These are phyloP conservation scores for Rhodotorula sphaerocarpa DNA, from an alignment of 768 basidiomycete genomes.

Conservation along the genomic window DNA sequence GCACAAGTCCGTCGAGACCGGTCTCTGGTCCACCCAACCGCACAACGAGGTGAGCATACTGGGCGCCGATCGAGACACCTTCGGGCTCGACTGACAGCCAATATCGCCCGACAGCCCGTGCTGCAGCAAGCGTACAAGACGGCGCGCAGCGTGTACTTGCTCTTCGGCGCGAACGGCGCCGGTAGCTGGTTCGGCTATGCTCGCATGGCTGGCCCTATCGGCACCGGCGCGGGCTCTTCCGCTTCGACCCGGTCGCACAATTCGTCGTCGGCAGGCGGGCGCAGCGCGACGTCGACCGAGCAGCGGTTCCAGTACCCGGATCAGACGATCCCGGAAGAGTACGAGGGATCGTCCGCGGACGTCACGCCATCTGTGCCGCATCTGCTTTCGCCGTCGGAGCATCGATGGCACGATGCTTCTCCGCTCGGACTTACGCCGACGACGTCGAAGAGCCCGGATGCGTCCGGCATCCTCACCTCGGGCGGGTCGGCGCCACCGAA, in stretches of 20 bases:
- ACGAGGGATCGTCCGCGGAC: constrained; percentile 18
- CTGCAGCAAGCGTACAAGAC: constrained; percentile 91
- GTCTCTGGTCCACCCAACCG: constrained; percentile 79
- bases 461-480: not conserved
- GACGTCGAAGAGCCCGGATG: not conserved
- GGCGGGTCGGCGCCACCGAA: constrained; percentile 1
- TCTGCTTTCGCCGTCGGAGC: constrained; percentile 37
- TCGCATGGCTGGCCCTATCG: constrained; percentile 56
- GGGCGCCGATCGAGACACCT: constrained; percentile 43
- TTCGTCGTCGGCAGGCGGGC: not conserved
- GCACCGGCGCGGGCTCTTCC: constrained; percentile 22
- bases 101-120: constrained; percentile 55
- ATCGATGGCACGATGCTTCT: constrained; percentile 20
- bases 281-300: not conserved
- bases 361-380: not conserved
- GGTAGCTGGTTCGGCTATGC: constrained; percentile 94
- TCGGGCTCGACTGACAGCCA: constrained; percentile 55
- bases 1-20: constrained; percentile 51
- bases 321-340: constrained; percentile 33
- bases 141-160: constrained; percentile 67
- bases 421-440: not conserved
- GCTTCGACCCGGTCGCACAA: constrained; percentile 13
- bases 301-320: not conserved
- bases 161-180: constrained; percentile 87
- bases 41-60: constrained; percentile 34